A percentile compares a stretch with the other conserved stretches of the same genome.
Evolutionary conservation across 1,139 yeast genomes (phyloP).

Genomic region (Zygoascus hellenicus): DNA sequence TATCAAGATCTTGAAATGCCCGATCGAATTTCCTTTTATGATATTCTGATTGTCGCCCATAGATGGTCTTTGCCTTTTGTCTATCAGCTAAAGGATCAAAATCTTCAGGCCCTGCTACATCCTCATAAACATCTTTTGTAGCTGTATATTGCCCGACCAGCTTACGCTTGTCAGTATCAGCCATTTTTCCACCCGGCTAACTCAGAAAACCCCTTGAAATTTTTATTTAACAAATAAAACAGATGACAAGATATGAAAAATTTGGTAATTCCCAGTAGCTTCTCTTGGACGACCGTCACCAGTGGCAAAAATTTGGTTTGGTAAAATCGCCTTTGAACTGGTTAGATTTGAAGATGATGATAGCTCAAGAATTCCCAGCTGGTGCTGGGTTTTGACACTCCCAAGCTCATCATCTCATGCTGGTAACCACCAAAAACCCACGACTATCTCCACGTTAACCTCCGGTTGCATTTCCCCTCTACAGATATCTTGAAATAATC

Average conservation of each 20-base stretch:
- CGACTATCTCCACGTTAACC: too few species aligned
- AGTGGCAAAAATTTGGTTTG: too few species aligned
- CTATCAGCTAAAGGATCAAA: constrained; percentile 36
- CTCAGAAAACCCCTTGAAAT: neutral
- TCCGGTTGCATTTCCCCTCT: too few species aligned
- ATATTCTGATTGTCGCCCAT: constrained; percentile 39
- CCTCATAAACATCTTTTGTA: constrained; percentile 27
- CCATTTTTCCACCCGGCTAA: neutral
- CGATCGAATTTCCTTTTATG: constrained; percentile 39
- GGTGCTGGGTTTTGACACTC: too few species aligned
- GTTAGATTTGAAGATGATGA: too few species aligned
- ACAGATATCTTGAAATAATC: too few species aligned
- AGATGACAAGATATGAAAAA: neutral
- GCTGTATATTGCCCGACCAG: constrained; percentile 34
- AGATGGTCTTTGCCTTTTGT: constrained; percentile 30
- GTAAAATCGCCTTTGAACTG: too few species aligned
- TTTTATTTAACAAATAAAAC: neutral
- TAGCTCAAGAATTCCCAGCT: too few species aligned
- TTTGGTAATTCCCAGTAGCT: too few species aligned
- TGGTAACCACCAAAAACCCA: too few species aligned
- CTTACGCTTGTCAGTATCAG: constrained; percentile 8
- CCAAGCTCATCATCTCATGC: too few species aligned
- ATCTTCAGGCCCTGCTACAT: constrained; percentile 31
- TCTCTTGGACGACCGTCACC: too few species aligned
- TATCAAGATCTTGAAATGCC: constrained; percentile 20